Conservation (phyloP, 139 green algal genomes). For the Coccomyxa sp. region DNA sequence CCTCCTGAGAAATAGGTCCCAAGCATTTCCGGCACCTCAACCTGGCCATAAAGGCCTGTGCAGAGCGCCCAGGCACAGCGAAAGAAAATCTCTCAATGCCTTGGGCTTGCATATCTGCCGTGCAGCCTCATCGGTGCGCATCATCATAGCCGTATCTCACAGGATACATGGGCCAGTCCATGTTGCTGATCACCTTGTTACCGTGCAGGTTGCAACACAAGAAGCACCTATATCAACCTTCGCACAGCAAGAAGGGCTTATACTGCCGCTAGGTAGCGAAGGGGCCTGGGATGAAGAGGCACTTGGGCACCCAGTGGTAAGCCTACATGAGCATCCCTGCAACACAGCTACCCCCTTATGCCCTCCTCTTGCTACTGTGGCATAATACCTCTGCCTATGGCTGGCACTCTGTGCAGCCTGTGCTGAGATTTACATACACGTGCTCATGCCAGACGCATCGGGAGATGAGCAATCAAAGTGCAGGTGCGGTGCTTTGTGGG, state of each 20-base stretch:
- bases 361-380: too few species aligned
- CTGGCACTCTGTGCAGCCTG: not conserved
- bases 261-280: not conserved
- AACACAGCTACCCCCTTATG: too few species aligned
- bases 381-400: not conserved
- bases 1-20: too few species aligned
- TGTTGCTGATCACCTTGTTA: not conserved
- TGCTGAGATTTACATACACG: not conserved
- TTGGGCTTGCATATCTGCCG: too few species aligned
- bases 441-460: not conserved
- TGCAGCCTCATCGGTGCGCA: too few species aligned
- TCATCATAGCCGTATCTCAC: too few species aligned
- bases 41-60: too few species aligned
- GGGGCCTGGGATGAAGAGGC: not conserved
- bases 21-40: too few species aligned
- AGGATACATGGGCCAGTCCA: too few species aligned
- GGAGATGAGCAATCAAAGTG: too few species aligned
- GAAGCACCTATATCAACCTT: not conserved
- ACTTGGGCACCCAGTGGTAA: not conserved
- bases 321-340: not conserved
- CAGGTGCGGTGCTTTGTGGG: constrained; percentile 74
- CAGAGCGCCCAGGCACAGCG: too few species aligned
- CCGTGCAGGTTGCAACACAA: not conserved
- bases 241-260: not conserved
- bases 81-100: too few species aligned